Base-by-base conservation (phyloP, 2,329 filamentous ascomycete genomes). In the Elsinoe ampelina region DNA sequence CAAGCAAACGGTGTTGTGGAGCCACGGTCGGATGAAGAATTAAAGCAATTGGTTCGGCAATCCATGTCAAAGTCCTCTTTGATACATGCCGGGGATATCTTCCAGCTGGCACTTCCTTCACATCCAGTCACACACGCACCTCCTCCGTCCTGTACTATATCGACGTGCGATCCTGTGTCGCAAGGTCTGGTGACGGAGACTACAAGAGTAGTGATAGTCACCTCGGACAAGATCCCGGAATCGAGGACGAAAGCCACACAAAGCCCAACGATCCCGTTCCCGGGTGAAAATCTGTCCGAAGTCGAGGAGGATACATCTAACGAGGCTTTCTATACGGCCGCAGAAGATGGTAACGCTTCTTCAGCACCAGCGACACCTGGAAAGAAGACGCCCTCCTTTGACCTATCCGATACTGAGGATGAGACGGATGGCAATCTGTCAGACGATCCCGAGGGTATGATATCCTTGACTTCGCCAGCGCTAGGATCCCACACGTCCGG, bases 371-470 rank as follows among this genome's bases (percentile, higher is more conserved):
- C 15, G 15, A 56, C 54, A 2, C 38, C 42, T 17, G 39, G 38
- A 2, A 56, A 48, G 32, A 56, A 56, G 10, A 35, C 48, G 6
- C 61, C 67, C 3, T 68, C 68, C 3, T 56, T 56, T 17, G 68
- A 70, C 39, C 70, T 73, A 8, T 68, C 71, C 2, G 75, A 77
- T 56, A 71, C 71, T 19, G 67, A 76, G n/a, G 74, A 75, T 41
- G 83, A 87, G 57, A 47, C 54, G 7, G 84, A 85, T n/a, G 85
- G 80, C 60, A 88, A 92, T 63, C 76, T 92, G 13, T 95, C 92
- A 0, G 91, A 95, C 68, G 92, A 95, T 67, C 93, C 89, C 0
- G 91, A 96, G 62, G 90, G 95, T 60, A 88, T 95, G 80, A 95
- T 97, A 54, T 95, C 90, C 3, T 77, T 97, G 32, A 85, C 86